Evolutionary conservation across 169 alveolate species (phyloP), one percentile per base, ranked within the genome.

Genomic region (Plasmodium ovale): DNA sequence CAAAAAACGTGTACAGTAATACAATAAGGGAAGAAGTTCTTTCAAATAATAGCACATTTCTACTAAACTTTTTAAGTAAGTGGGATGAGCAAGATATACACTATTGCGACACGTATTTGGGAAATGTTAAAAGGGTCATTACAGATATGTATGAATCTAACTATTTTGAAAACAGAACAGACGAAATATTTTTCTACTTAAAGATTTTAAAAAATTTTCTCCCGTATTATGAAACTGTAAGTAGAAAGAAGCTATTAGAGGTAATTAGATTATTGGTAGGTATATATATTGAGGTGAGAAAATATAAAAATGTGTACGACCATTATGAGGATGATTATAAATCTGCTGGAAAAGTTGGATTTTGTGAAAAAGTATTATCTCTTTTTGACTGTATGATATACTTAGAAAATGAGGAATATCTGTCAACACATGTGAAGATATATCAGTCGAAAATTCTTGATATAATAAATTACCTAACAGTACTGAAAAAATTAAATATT

Each of bases 371-470:
- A 42, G 29, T 79, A 9, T 42, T 79, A 14, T 59, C 31, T 27
- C 19, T 79, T 39, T 85, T 85, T 64, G 87, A 69, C 42, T 27
- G 62, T 31, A 7, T 85, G 19, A 44, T 85, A 56, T 85, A 68
- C 69, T 85, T 85, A 67, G 87, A 85, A 58, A 58, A 23, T 39
- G 47, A 54, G 29, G 35, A 68, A 69, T 85, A 69, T 47, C 10
- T 85, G 44, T n/a, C 68, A 10, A 85, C 91, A 37, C 47, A 85
- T 72, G 68, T 25, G 39, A 68, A 85, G 35, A 56, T 85, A 56
- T 85, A 85, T 44, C 68, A 67, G 9, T 85, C 91, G 9, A 85
- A 69, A 69, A 69, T 85, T 42, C 23, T 42, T 3, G 91, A 85
- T 39, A 35, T 85, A 58, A 51, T 85, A 68, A 67, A 58, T 37